These are phyloP conservation scores for Hydnum rufescens DNA, from an alignment of 768 basidiomycete species.

Conservation along the genomic window DNA sequence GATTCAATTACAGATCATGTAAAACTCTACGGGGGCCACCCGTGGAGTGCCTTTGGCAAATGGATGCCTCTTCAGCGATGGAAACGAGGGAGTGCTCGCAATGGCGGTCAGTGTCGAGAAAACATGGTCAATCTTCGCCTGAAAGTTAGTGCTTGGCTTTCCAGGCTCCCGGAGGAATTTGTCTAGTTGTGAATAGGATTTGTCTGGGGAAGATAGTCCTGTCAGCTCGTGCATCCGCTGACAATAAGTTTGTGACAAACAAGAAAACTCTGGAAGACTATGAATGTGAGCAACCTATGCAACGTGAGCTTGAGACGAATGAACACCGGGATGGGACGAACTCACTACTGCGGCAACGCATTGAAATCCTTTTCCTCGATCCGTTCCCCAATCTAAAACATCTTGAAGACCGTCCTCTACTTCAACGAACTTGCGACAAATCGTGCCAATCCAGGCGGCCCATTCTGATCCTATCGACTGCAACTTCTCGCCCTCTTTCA, in stretches of 20 bases:
- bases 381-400: not conserved
- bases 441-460: not conserved
- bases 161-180: not conserved
- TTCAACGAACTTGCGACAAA: not conserved
- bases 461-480: not conserved
- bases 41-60: constrained; percentile 16
- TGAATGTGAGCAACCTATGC: not conserved
- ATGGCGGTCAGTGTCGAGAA: not conserved
- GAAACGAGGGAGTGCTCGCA: not conserved
- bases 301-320: not conserved
- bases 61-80: not conserved
- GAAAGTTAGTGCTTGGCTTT: not conserved
- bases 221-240: not conserved
- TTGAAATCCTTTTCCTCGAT: not conserved
- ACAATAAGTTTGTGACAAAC: not conserved
- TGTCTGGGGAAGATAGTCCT: not conserved
- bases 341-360: not conserved
- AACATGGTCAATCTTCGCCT: not conserved
- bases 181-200: not conserved
- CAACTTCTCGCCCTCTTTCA: constrained; percentile 1
- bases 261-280: not conserved
- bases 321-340: not conserved
- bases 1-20: constrained; percentile 21
- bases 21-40: constrained; percentile 49
- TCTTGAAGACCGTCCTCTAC: not conserved